Percentiles rank a stretch among this genome's conserved stretches.
phyloP scores from a whole-genome alignment of 2,329 filamentous ascomycete genomes.

The Talaromyces verruculosus region DNA sequence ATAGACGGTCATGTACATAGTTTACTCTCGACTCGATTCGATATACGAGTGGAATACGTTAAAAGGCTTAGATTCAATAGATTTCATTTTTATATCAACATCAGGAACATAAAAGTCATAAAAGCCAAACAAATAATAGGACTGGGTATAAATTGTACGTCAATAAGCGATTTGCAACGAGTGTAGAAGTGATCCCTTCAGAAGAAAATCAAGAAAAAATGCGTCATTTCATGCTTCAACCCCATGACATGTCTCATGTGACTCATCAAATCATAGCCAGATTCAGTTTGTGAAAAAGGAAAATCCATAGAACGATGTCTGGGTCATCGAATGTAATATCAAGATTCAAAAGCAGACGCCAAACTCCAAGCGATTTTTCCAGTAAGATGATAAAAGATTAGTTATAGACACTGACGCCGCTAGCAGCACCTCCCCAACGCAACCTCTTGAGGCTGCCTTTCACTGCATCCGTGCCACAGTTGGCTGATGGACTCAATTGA shows the following conservation, averaged over 20 bases:
- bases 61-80: neutral
- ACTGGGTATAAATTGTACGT: constrained; percentile 2
- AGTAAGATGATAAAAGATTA: neutral
- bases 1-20: neutral
- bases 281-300: neutral
- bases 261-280: constrained; percentile 10
- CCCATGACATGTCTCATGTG: constrained; percentile 11
- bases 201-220: neutral
- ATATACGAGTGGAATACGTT: too few relatives aligned
- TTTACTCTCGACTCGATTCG: neutral
- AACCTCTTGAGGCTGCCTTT: constrained; percentile 43
- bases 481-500: constrained; percentile 33
- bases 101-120: neutral
- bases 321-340: neutral
- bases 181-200: neutral
- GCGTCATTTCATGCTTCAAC: neutral
- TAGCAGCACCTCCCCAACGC: constrained; percentile 42
- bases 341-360: neutral
- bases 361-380: constrained; percentile 4
- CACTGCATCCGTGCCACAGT: constrained; percentile 49
- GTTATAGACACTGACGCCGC: constrained; percentile 33
- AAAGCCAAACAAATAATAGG: neutral
- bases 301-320: neutral
- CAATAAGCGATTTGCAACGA: neutral
- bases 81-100: neutral